Evolutionary conservation across 768 basidiomycete species (phyloP).

Genomic region (Rhodocollybia butyracea): DNA sequence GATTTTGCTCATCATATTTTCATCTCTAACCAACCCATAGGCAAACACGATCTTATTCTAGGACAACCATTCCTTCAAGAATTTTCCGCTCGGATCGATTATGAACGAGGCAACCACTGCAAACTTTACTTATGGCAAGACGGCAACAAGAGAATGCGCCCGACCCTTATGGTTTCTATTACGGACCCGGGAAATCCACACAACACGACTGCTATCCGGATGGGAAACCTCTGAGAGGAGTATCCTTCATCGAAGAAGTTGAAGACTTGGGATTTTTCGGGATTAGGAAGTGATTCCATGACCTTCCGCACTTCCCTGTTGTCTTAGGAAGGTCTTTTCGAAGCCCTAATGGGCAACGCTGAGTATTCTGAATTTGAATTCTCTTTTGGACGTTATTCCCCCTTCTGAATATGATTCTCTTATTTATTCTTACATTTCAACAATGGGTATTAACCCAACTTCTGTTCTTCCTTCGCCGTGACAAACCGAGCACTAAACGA

Average conservation of each 20-base stretch:
- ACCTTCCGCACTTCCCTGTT: not conserved
- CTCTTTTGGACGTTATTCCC: too few relatives aligned
- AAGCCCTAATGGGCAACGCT: too few relatives aligned
- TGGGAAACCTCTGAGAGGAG: too few relatives aligned
- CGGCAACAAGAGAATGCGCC: not conserved
- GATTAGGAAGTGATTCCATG: not conserved
- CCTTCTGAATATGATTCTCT: too few relatives aligned
- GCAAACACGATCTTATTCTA: conserved; percentile 12
- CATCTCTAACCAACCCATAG: conserved; percentile 7
- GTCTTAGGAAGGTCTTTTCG: not conserved
- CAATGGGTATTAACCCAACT: too few relatives aligned
- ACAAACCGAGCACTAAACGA: too few relatives aligned
- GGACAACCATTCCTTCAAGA: conserved; percentile 16
- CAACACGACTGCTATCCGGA: not conserved
- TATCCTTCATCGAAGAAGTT: not conserved
- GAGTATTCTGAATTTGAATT: too few relatives aligned
- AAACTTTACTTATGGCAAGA: conserved; percentile 4
- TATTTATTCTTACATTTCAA: too few relatives aligned
- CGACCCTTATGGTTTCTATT: not conserved
- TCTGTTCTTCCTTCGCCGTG: too few relatives aligned
- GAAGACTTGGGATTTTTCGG: not conserved
- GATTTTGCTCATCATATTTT: conserved; percentile 26
- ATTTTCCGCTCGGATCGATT: conserved; percentile 9
- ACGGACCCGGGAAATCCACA: not conserved
- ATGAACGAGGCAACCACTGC: not conserved